phyloP scores from a whole-genome alignment of 441 rosid species.

The Francoa sonchifolia region DNA sequence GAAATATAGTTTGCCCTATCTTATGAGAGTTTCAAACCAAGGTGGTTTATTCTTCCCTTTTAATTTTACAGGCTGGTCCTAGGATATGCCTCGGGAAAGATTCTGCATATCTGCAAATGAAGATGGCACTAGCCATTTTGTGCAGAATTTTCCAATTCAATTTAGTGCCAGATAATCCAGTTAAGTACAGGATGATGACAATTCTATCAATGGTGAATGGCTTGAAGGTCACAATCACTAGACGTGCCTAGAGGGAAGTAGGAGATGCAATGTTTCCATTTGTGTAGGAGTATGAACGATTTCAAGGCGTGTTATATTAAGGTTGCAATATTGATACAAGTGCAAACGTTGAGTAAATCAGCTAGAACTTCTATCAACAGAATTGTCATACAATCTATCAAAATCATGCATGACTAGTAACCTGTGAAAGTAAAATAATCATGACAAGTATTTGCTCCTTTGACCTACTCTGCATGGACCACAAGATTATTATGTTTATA shows the following conservation, averaged over 20 bases:
- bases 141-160: constrained; percentile 66
- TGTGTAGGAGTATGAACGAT: too few species aligned
- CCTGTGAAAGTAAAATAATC: too few species aligned
- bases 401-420: too few species aligned
- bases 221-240: constrained; percentile 42
- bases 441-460: too few species aligned
- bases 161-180: constrained; percentile 70
- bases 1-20: neutral
- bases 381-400: too few species aligned
- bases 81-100: constrained; percentile 92
- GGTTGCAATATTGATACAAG: too few species aligned
- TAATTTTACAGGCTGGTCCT: constrained; percentile 61
- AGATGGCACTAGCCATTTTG: constrained; percentile 78
- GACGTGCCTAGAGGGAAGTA: constrained; percentile 22
- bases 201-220: constrained; percentile 82
- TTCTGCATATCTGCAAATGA: constrained; percentile 96
- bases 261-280: too few species aligned
- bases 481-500: too few species aligned
- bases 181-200: constrained; percentile 92
- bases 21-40: neutral
- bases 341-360: too few species aligned
- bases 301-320: too few species aligned
- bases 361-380: too few species aligned
- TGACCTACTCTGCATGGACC: too few species aligned
- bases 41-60: constrained; percentile 3